Conservation (phyloP, 768 basidiomycete species). For the Mrakia gelida region DNA sequence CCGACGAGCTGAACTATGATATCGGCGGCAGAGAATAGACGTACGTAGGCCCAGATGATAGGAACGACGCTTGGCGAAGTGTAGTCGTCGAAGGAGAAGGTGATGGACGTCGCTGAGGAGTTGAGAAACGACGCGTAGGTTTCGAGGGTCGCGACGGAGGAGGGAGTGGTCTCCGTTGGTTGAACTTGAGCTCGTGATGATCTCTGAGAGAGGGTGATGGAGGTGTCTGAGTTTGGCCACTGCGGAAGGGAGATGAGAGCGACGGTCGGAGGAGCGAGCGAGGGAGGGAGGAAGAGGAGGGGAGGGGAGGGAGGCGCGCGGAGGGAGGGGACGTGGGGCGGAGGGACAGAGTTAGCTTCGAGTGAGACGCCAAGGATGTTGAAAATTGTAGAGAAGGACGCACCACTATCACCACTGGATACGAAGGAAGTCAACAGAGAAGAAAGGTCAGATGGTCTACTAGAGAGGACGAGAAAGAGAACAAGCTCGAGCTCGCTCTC, state of each 20-base stretch:
- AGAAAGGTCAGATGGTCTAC: not conserved
- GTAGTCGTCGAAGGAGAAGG: constrained; percentile 14
- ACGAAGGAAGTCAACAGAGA: not conserved
- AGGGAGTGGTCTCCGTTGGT: constrained; percentile 1
- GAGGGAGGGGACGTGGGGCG: not conserved
- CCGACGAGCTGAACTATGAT: not conserved
- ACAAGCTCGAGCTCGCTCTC: not conserved
- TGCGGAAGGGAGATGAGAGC: not conserved
- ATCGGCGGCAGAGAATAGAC: not conserved
- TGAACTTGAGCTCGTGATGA: constrained; percentile 6
- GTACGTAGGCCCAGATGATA: constrained; percentile 29
- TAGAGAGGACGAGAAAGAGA: not conserved
- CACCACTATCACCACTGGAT: constrained; percentile 16
- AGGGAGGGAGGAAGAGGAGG: not conserved
- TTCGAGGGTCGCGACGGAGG: constrained; percentile 13
- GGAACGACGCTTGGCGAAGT: not conserved
- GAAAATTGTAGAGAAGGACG: not conserved
- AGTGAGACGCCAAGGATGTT: not conserved
- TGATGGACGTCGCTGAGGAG: constrained; percentile 11
- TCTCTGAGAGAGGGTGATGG: constrained; percentile 14
- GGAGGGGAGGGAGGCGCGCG: not conserved
- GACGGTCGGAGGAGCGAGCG: not conserved
- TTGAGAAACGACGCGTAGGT: constrained; percentile 11
- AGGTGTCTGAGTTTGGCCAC: constrained; percentile 7
- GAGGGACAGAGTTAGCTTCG: not conserved